Evolutionary conservation across 2,329 filamentous ascomycete genomes (phyloP).

Genomic region (Erysiphe pulchra): DNA sequence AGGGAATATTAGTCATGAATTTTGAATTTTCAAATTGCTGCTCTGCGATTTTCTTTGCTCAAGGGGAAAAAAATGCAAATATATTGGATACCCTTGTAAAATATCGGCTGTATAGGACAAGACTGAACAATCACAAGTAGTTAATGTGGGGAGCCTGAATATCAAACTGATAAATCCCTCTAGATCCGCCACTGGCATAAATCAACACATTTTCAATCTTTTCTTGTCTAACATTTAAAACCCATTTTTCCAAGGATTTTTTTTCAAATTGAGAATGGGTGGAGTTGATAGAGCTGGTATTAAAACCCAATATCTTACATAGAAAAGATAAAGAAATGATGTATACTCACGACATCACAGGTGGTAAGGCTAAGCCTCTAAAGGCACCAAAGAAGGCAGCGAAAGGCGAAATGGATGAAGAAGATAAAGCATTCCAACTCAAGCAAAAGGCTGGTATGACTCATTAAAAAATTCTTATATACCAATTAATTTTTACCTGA

Average conservation of each 20-base stretch:
- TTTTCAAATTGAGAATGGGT: constrained; percentile 30
- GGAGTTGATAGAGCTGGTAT: constrained; percentile 39
- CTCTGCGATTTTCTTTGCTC: no score
- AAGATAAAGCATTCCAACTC: constrained; percentile 57
- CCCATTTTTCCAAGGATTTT: constrained; percentile 5
- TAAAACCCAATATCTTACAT: not conserved
- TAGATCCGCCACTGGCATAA: no score
- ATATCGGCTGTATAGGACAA: no score
- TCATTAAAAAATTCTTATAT: not conserved
- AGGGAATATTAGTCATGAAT: no score
- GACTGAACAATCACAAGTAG: no score
- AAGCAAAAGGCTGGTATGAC: constrained; percentile 63
- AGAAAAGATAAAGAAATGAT: constrained; percentile 4
- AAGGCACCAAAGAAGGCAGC: constrained; percentile 68
- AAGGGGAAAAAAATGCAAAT: no score
- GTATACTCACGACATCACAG: constrained; percentile 17
- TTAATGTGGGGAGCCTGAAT: no score
- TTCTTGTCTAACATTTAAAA: not conserved
- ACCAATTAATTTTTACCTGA: not conserved
- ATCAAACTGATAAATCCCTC: no score
- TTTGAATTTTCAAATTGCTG: no score
- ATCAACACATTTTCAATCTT: no score
- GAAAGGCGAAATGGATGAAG: constrained; percentile 60
- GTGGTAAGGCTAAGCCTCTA: constrained; percentile 61
- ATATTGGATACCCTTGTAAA: no score